Conservation (phyloP, 306 rosid species). For the Prunus fruticosa region DNA sequence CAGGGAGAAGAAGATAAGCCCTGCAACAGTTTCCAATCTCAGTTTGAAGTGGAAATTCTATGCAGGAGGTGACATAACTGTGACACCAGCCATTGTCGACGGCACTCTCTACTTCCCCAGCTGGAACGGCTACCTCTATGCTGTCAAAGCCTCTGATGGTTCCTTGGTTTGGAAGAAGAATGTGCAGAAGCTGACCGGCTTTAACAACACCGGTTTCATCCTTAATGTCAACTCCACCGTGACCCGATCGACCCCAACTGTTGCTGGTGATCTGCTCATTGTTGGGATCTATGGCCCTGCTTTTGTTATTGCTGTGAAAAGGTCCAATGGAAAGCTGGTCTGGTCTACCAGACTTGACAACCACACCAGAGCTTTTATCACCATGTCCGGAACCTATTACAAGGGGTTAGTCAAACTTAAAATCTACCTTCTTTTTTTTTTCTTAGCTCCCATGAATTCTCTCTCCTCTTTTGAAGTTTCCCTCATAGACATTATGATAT, state of each 20-base stretch:
- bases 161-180: slow-evolving; percentile 39
- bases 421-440: no score
- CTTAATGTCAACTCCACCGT: slow-evolving; percentile 34
- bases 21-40: slow-evolving; percentile 27
- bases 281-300: slow-evolving; percentile 59
- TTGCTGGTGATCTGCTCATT: slow-evolving; percentile 31
- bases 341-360: slow-evolving; percentile 45
- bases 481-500: neutral
- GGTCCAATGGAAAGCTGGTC: slow-evolving; percentile 37
- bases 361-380: slow-evolving; percentile 22
- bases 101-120: slow-evolving; percentile 53
- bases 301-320: slow-evolving; percentile 42
- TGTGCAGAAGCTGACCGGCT: slow-evolving; percentile 37
- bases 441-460: neutral
- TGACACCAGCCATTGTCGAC: slow-evolving; percentile 48
- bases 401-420: slow-evolving; percentile 32
- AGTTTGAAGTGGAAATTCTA: slow-evolving; percentile 50
- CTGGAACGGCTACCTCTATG: slow-evolving; percentile 59
- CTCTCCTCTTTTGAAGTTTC: neutral
- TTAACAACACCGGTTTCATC: slow-evolving; percentile 34
- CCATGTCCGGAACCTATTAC: slow-evolving; percentile 56
- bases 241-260: slow-evolving; percentile 51
- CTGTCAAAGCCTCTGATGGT: slow-evolving; percentile 42
- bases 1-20: slow-evolving; percentile 51
- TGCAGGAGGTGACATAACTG: slow-evolving; percentile 53